Conservation (phyloP, 2,329 filamentous ascomycete genomes). For the Thelonectria rubi region DNA sequence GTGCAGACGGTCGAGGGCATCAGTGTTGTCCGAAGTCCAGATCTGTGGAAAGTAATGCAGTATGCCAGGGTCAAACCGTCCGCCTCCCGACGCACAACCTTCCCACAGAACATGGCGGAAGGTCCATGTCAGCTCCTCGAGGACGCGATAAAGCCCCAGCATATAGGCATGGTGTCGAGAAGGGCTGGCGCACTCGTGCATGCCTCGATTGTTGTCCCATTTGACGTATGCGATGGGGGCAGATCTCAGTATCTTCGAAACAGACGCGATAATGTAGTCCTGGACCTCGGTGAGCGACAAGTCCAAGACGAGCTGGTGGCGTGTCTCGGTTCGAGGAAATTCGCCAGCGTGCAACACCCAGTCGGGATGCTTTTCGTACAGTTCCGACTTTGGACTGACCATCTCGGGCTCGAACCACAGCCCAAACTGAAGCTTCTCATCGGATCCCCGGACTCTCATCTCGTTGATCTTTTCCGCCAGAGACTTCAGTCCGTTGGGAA, state of each 20-base stretch:
- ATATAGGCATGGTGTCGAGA: constrained; percentile 67
- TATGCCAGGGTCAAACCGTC: constrained; percentile 70
- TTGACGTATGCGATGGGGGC: constrained; percentile 69
- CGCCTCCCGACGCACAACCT: constrained; percentile 72
- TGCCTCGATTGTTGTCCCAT: constrained; percentile 74
- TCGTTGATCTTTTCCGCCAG: constrained; percentile 62
- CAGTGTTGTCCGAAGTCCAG: constrained; percentile 73
- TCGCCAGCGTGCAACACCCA: constrained; percentile 68
- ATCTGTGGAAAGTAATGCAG: constrained; percentile 72
- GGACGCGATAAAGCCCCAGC: constrained; percentile 69
- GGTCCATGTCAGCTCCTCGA: constrained; percentile 64
- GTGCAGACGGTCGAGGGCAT: constrained; percentile 67
- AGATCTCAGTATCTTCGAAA: constrained; percentile 63
- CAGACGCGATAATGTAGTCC: constrained; percentile 65
- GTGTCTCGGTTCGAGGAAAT: constrained; percentile 63
- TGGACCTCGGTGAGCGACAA: constrained; percentile 69
- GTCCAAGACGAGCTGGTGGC: constrained; percentile 70
- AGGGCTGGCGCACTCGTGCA: constrained; percentile 66
- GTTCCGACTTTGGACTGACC: constrained; percentile 69
- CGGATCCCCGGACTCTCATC: constrained; percentile 57
- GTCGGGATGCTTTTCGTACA: constrained; percentile 70
- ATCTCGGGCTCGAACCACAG: constrained; percentile 76
- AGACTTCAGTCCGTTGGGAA: constrained; percentile 64
- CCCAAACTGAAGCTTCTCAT: constrained; percentile 64
- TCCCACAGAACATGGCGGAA: constrained; percentile 73